phyloP scores from a whole-genome alignment of 2,329 filamentous ascomycete species.

The Diaporthe australafricana region DNA sequence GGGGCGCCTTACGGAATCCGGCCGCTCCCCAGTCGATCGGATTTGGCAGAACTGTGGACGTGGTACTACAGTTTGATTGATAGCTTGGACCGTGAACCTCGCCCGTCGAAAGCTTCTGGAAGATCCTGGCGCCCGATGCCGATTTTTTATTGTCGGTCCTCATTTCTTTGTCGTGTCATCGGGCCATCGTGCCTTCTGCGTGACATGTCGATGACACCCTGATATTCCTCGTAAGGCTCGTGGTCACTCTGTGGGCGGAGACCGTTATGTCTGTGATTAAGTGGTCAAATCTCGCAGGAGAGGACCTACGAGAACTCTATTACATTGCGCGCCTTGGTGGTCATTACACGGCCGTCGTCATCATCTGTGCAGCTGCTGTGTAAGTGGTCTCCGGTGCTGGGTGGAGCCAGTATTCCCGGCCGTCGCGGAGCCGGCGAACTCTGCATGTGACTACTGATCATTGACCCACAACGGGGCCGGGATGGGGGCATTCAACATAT shows the following conservation, averaged over 20 bases:
- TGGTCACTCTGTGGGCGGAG: background rate
- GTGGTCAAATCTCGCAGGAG: background rate
- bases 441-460: background rate
- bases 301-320: background rate
- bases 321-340: background rate
- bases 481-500: background rate
- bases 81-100: background rate
- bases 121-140: no score
- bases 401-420: slow-evolving; percentile 7
- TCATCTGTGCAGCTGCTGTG: background rate
- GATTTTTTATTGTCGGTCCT: no score
- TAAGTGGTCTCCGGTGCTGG: background rate
- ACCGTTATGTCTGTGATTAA: background rate
- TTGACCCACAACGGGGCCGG: slow-evolving; percentile 2
- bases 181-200: background rate
- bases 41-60: background rate
- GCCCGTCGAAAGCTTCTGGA: slow-evolving; percentile 9
- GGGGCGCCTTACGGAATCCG: slow-evolving; percentile 6
- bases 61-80: background rate
- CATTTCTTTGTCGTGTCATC: slow-evolving; percentile 14
- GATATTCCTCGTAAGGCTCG: background rate
- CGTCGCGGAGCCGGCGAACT: slow-evolving; percentile 3
- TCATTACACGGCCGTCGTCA: background rate
- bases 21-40: slow-evolving; percentile 20
- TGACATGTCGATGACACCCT: background rate